Evolutionary conservation across 148 eudicot species (phyloP), one percentile per base, ranked within the genome.

Genomic region (Persicaria maculosa): DNA sequence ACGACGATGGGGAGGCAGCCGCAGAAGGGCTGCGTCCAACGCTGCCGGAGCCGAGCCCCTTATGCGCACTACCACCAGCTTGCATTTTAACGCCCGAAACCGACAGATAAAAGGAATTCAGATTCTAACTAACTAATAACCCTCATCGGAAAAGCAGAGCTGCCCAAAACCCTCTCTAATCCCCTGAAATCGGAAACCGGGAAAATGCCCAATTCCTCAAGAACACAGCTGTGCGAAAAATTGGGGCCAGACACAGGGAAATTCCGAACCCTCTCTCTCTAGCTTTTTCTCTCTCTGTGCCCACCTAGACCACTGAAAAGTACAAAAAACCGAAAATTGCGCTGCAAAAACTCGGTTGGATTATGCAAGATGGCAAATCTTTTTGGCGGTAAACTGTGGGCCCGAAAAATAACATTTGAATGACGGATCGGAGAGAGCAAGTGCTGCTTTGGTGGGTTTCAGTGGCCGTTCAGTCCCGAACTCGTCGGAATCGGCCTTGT

Each of bases 1-100:
- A 92, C 2, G 97, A 90, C 52, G 97, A 79, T 65, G 97, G 97
- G 72, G 97, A 91, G 6, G 90, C 97, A n/a, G 88, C 87, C 59
- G 97, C 79, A 6, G 93, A 84, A 74, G 86, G 81, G 70, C 80
- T 87, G 85, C 91, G 88, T 43, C 96, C 97, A 85, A 80, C 87
- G 31, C 86, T 83, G 57, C 81, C 84, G 47, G 79, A 79, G 20
- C 85, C 89, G 62, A 75, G 74, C 16, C 81, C 89, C 69, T 82
- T 86, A 80, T 87, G 90, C 73, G 86, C 78, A 79, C 90, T 93
- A 85, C 96, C 96, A 36, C 96, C 97, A 74, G 96, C 83, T 80
- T 90, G 96, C 96, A 93, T 93, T 77, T 31, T 72, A 73, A 55
- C 20, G 46, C 53, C 71, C 59, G 36, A 10, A 54, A 9, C 57